phyloP scores from a whole-genome alignment of 106 monocot species.

The Phalaenopsis equestris region DNA sequence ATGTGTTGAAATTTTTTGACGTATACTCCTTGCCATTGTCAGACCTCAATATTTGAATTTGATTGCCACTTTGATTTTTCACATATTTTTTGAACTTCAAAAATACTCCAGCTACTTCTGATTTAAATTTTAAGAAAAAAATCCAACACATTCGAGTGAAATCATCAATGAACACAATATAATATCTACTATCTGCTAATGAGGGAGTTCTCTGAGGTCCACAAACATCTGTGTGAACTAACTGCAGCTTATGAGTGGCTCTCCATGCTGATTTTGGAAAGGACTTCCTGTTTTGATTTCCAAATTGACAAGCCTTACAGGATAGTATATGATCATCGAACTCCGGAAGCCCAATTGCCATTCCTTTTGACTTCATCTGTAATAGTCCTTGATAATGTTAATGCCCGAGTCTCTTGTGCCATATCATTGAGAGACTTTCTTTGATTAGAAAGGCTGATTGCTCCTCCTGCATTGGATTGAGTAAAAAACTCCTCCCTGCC shows the following conservation, averaged over 20 bases:
- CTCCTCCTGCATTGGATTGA: too few species aligned
- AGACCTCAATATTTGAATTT: conserved; percentile 1
- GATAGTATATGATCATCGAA: too few species aligned
- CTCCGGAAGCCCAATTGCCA: not conserved
- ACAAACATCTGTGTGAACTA: not conserved
- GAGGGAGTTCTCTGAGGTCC: conserved; percentile 1
- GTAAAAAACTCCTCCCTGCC: not conserved
- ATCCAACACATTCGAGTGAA: conserved; percentile 6
- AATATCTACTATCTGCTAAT: not conserved
- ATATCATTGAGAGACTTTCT: too few species aligned
- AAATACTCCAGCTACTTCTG: conserved; percentile 2
- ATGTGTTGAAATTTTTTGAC: not conserved
- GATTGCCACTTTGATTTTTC: conserved; percentile 6
- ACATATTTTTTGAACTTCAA: not conserved
- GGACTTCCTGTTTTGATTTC: not conserved
- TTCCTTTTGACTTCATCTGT: not conserved
- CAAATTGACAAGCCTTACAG: conserved; percentile 1
- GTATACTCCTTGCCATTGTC: conserved; percentile 6
- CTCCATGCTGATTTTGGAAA: not conserved
- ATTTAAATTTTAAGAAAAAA: conserved; percentile 10
- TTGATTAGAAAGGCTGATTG: too few species aligned
- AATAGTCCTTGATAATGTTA: conserved; percentile 2
- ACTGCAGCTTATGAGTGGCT: not conserved
- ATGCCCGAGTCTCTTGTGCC: not conserved
- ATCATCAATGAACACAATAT: conserved; percentile 3